These are phyloP conservation scores for Cymbidium sinense DNA, from an alignment of 106 monocot species.

Conservation along the genomic window DNA sequence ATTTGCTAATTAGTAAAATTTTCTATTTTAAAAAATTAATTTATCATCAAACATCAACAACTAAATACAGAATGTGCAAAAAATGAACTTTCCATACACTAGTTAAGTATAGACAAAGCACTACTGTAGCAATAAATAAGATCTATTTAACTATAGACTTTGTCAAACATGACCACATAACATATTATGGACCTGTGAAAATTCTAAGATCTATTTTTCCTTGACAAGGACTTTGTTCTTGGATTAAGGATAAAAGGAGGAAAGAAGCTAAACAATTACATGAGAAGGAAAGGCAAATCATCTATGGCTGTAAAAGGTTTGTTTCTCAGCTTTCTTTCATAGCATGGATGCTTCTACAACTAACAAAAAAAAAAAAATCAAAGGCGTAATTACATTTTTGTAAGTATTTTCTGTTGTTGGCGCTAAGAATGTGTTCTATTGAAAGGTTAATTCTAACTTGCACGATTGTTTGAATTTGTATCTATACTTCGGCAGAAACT, in stretches of 20 bases:
- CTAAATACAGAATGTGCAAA: no score
- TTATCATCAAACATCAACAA: no score
- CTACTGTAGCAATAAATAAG: no score
- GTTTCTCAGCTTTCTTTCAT: neutral
- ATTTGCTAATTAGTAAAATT: no score
- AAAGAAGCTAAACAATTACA: slow-evolving; percentile 69
- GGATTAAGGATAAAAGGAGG: slow-evolving; percentile 97
- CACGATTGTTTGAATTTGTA: neutral
- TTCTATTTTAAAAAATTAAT: no score
- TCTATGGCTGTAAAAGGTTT: slow-evolving; percentile 53
- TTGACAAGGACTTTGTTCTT: slow-evolving; percentile 65
- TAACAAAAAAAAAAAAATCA: neutral
- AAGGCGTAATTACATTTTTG: neutral
- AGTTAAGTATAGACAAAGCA: no score
- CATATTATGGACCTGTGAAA: neutral
- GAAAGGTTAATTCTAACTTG: neutral
- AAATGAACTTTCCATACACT: no score
- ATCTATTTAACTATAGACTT: no score
- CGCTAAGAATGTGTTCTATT: neutral
- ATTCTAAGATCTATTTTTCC: neutral
- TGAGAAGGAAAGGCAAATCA: slow-evolving; percentile 65
- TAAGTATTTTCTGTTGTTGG: neutral
- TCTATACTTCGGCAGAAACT: neutral
- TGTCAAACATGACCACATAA: no score
- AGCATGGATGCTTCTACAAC: neutral